Evolutionary conservation across 2,329 filamentous ascomycete genomes (phyloP).

Genomic region (Emergomyces africanus): DNA sequence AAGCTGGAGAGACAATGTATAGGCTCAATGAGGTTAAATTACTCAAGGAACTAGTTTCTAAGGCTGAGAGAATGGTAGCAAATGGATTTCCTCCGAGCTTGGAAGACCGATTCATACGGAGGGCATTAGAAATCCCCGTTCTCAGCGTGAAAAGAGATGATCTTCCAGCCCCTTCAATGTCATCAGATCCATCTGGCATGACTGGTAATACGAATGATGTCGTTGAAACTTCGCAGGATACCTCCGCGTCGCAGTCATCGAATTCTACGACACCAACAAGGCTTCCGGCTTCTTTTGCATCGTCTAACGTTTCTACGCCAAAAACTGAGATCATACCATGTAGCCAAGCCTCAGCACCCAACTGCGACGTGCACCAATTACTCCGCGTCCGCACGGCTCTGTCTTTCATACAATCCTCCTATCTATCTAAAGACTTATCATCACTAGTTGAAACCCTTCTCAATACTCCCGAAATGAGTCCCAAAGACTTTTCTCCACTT

Average conservation of each 20-base stretch:
- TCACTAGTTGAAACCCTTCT: conserved; percentile 27
- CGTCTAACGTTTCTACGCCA: conserved; percentile 28
- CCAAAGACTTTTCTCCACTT: conserved; percentile 57
- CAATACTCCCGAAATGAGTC: conserved; percentile 18
- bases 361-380: conserved; percentile 25
- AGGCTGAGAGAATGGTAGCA: conserved; percentile 57
- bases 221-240: conserved; percentile 15
- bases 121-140: conserved; percentile 63
- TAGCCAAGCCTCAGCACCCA: conserved; percentile 15
- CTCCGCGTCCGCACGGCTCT: conserved; percentile 38
- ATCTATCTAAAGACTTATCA: conserved; percentile 30
- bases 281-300: conserved; percentile 24
- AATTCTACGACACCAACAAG: conserved; percentile 20
- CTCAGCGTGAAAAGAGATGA: conserved; percentile 52
- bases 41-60: conserved; percentile 49
- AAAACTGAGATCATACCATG: conserved; percentile 25
- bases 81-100: conserved; percentile 61
- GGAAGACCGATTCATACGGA: conserved; percentile 72
- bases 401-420: conserved; percentile 38
- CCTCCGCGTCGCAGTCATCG: conserved; percentile 21
- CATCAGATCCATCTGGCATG: conserved; percentile 13
- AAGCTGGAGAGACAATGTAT: conserved; percentile 77
- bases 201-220: conserved; percentile 17
- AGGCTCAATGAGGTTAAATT: conserved; percentile 64
- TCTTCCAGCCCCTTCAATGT: conserved; percentile 18